A percentile compares a stretch with the other conserved stretches of the same genome.
These are phyloP conservation scores for Kalmanozyma brasiliensis DNA, from an alignment of 1,284 basidiomycete genomes.

Conservation along the genomic window DNA sequence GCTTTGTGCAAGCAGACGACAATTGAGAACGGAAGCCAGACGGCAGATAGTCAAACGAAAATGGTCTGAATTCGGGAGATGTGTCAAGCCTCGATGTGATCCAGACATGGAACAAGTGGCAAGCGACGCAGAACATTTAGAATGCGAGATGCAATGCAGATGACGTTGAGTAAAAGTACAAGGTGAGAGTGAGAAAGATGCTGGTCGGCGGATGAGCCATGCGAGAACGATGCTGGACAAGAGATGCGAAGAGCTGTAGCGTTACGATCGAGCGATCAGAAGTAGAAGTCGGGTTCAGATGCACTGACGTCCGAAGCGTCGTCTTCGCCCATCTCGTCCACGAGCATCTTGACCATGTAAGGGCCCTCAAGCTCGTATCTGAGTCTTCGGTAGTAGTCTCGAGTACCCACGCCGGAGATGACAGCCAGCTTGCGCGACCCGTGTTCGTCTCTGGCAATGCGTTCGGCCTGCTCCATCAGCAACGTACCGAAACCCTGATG, in stretches of 20 bases:
- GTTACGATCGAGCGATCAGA: conserved; percentile 4
- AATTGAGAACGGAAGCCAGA: not conserved
- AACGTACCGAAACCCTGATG: conserved; percentile 91
- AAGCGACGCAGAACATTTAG: too few relatives aligned
- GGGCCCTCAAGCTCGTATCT: conserved; percentile 95
- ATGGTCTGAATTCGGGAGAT: too few relatives aligned
- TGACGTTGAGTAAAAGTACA: conserved; percentile 29
- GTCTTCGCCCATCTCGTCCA: conserved; percentile 33
- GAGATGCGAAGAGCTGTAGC: not conserved
- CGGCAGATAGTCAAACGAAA: too few relatives aligned
- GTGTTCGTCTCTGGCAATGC: conserved; percentile 97
- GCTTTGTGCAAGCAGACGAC: conserved; percentile 8
- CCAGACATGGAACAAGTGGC: too few relatives aligned
- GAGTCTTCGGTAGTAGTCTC: conserved; percentile 91
- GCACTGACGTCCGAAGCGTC: conserved; percentile 5
- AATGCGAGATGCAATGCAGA: conserved; percentile 25
- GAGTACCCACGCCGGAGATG: conserved; percentile 93
- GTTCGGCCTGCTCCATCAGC: conserved; percentile 98
- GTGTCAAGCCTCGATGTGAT: too few relatives aligned
- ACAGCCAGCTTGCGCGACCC: conserved; percentile 93
- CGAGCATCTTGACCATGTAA: conserved; percentile 69
- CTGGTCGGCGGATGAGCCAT: not conserved
- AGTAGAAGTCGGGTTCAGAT: conserved; percentile 24
- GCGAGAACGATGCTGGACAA: not conserved
- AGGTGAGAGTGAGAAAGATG: conserved; percentile 2